These are phyloP conservation scores for Haplosporangium sp. DNA, from an alignment of 371 early-diverging fungal genomes.

Conservation along the genomic window DNA sequence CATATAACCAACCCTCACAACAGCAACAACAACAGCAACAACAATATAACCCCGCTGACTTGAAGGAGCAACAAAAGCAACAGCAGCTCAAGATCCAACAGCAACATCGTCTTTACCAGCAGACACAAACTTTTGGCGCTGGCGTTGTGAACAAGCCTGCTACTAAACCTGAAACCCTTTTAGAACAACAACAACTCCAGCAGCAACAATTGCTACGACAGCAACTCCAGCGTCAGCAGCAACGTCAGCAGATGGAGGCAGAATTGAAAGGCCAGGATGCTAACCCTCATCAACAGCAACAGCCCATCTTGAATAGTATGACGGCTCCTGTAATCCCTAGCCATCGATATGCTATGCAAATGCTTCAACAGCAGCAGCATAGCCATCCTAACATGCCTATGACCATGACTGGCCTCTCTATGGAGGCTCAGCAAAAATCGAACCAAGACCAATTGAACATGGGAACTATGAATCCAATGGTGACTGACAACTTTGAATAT, in stretches of 20 bases:
- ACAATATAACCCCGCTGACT: constrained; percentile 25
- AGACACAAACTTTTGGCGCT: constrained; percentile 45
- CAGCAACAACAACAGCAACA: constrained; percentile 25
- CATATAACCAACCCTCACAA: constrained; percentile 8
- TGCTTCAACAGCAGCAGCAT: constrained; percentile 35
- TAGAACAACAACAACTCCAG: constrained; percentile 34
- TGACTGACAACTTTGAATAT: constrained; percentile 28
- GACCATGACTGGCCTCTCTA: constrained; percentile 36
- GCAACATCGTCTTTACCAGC: constrained; percentile 47
- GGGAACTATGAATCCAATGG: constrained; percentile 9
- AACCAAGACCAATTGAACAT: constrained; percentile 21
- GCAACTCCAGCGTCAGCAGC: constrained; percentile 53
- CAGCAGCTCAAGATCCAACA: constrained; percentile 56
- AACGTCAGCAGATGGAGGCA: constrained; percentile 46
- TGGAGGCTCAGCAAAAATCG: constrained; percentile 32
- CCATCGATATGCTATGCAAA: constrained; percentile 47
- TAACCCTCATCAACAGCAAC: constrained; percentile 17
- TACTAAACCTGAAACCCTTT: constrained; percentile 17
- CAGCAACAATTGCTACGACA: constrained; percentile 49
- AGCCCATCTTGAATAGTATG: constrained; percentile 31
- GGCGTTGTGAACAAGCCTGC: constrained; percentile 17
- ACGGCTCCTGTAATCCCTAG: constrained; percentile 49
- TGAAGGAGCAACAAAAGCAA: constrained; percentile 56
- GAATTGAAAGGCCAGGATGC: constrained; percentile 38
- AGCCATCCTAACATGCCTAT: constrained; percentile 26